phyloP scores from a whole-genome alignment of 2,329 filamentous ascomycete genomes.

The Aspergillus phoenicis region DNA sequence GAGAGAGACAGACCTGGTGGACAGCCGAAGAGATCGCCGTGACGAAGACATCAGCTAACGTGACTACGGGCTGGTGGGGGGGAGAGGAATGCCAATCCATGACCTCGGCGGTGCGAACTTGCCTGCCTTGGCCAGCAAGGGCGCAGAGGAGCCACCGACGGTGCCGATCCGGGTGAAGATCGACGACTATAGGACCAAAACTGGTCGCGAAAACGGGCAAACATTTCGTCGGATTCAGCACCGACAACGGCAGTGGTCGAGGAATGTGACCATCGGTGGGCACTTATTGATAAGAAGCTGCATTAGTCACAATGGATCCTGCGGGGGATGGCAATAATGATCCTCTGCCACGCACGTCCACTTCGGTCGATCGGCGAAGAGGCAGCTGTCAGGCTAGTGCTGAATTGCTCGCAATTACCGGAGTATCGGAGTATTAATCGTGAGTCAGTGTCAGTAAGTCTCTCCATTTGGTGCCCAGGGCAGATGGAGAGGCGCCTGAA shows the following conservation, averaged over 20 bases:
- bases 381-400: background rate
- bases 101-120: background rate
- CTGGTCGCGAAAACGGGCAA: background rate
- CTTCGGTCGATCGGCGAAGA: background rate
- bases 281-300: conserved; percentile 1
- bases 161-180: conserved; percentile 2
- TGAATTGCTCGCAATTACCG: background rate
- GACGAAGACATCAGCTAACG: conserved; percentile 9
- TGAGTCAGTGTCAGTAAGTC: background rate
- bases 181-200: background rate
- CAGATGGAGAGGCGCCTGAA: too few species aligned
- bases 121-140: conserved; percentile 2
- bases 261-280: background rate
- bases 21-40: background rate
- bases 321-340: background rate
- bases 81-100: background rate
- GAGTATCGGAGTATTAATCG: background rate
- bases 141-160: background rate
- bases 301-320: background rate
- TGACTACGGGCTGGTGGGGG: background rate
- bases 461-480: background rate
- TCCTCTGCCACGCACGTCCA: background rate
- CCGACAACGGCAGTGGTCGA: background rate
- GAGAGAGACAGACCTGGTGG: background rate
- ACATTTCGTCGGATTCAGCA: background rate